Evolutionary conservation across 805 yeast genomes (phyloP).

Genomic region (Wickerhamiella spandovensis): DNA sequence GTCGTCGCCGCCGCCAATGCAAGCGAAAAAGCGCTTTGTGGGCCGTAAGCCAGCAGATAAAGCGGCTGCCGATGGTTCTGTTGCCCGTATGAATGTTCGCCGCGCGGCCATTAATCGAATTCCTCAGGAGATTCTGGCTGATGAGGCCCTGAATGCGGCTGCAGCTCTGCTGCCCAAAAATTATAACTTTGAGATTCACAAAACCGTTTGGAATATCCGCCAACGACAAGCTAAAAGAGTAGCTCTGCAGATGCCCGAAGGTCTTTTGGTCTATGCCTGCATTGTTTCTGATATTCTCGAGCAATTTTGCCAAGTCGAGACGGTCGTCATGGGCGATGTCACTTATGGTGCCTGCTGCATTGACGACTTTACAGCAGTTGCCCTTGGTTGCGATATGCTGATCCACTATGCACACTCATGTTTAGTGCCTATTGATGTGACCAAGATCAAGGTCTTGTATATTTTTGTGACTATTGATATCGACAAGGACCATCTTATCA

Average conservation of each 20-base stretch:
- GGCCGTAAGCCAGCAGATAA: slow-evolving; percentile 32
- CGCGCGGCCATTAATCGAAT: slow-evolving; percentile 62
- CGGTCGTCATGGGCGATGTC: slow-evolving; percentile 95
- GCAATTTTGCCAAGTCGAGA: slow-evolving; percentile 78
- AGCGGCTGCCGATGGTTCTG: slow-evolving; percentile 10
- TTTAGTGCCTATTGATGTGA: slow-evolving; percentile 86
- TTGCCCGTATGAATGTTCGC: slow-evolving; percentile 20
- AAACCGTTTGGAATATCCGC: slow-evolving; percentile 84
- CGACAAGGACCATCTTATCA: slow-evolving; percentile 68
- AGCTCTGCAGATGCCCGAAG: slow-evolving; percentile 96
- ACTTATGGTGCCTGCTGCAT: slow-evolving; percentile 98
- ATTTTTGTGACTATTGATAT: slow-evolving; percentile 88
- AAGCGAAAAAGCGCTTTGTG: slow-evolving; percentile 46
- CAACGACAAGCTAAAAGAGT: slow-evolving; percentile 67
- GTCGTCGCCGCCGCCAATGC: not conserved
- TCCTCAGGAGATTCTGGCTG: slow-evolving; percentile 72
- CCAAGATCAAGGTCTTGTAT: slow-evolving; percentile 81
- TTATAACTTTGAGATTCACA: slow-evolving; percentile 91
- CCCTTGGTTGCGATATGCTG: slow-evolving; percentile 85
- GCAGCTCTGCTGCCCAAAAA: slow-evolving; percentile 72
- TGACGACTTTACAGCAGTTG: slow-evolving; percentile 88
- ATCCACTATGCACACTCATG: slow-evolving; percentile 97
- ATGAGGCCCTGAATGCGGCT: slow-evolving; percentile 73
- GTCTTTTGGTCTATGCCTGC: slow-evolving; percentile 74
- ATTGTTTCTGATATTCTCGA: slow-evolving; percentile 84